These are phyloP conservation scores for Nyctanthes arbortristis DNA, from an alignment of 257 asterid species.

Conservation along the genomic window DNA sequence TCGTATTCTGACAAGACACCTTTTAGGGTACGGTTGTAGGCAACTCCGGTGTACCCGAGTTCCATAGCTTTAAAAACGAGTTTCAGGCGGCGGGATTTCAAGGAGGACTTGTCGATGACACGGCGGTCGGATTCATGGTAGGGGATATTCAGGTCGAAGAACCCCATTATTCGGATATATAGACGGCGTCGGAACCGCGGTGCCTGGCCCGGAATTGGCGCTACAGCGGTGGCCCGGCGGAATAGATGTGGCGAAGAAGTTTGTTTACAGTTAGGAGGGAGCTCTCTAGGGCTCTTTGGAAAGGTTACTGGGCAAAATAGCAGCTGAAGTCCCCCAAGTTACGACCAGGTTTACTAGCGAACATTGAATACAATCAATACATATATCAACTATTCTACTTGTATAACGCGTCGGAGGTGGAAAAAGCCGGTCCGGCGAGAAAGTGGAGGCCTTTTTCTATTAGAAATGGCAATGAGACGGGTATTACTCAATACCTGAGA, in stretches of 20 bases:
- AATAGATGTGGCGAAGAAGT: neutral
- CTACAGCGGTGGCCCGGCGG: neutral
- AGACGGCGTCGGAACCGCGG: neutral
- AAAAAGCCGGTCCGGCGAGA: no score
- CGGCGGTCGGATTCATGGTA: constrained; percentile 72
- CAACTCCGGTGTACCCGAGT: constrained; percentile 82
- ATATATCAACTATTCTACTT: no score
- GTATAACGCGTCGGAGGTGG: no score
- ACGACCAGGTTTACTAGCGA: no score
- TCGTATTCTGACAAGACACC: constrained; percentile 86
- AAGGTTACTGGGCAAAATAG: neutral
- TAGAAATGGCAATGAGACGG: no score
- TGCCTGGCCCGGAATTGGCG: constrained; percentile 1
- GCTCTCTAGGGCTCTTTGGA: neutral
- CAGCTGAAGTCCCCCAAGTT: neutral
- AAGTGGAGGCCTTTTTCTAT: no score
- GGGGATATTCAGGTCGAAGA: constrained; percentile 78
- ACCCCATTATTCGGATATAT: constrained; percentile 54
- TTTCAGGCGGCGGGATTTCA: constrained; percentile 66
- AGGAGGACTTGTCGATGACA: constrained; percentile 47
- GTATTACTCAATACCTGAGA: no score
- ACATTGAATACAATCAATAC: no score
- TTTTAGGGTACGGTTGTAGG: constrained; percentile 77
- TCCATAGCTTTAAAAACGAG: constrained; percentile 70
- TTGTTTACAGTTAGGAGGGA: neutral